Base-by-base conservation (phyloP, 495 filamentous ascomycete genomes). In the Lepraria neglecta region DNA sequence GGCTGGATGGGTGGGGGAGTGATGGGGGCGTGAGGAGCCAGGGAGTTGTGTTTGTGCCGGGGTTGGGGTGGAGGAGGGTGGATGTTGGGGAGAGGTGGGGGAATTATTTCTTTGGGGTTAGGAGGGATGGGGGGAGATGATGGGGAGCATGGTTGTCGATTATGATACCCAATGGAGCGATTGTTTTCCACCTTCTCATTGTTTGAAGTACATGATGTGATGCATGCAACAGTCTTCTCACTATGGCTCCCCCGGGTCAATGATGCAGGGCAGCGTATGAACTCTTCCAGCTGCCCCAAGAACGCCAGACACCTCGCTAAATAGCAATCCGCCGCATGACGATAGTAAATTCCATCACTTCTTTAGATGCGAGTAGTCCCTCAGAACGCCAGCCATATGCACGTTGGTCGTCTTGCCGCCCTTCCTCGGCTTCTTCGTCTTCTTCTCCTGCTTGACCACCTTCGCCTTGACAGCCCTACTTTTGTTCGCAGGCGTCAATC, bases 21-120 rank as follows among this genome's bases (percentile, higher is more conserved):
- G 53, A 76, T 70, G 63, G 75, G 74, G 66, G 78, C 69, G 42
- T 79, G 68, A 52, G 76, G 68, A 80, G 78, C n/a, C 81, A 92
- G 87, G 94, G 94, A 0, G 88, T 92, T 30, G 77, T 95, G 28
- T 98, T 94, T 78, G 81, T 97, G 52, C 94, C 94, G 15, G 92
- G 90, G 1, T 55, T 94, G 43, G 94, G 94, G 47, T 98, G 94
- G 94, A 92, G 78, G 77, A 84, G 90, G 74, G 87, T 96, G 3
- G 68, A 61, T 17, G 88, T 89, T 10, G 87, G 89, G 55, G 94
- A 98, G 77, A 84, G 82, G 70, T 83, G 88, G 74, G 94, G 94
- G 40, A 98, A 98, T 75, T 98, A 98, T 73, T 97, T 98, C 73
- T 95, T 96, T 74, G 94, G 83, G 44, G 83, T 95, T 35, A 84